Base-by-base conservation (phyloP, 2,329 filamentous ascomycete genomes). In the Trichothecium roseum region DNA sequence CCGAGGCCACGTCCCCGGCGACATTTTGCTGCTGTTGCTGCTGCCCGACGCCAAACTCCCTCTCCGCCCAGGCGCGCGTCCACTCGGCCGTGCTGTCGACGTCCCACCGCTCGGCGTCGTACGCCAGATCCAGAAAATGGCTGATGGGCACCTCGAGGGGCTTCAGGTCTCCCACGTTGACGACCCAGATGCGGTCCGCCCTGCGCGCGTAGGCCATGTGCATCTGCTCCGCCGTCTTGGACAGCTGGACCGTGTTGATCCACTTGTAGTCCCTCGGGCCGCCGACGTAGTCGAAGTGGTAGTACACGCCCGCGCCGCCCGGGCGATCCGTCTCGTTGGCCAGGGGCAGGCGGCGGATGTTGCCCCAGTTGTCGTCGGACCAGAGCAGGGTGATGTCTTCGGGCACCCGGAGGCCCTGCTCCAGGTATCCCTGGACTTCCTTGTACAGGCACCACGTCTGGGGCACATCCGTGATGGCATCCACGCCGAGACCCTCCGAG, bases 361-460 rank as follows among this genome's bases (percentile, higher is more conserved):
- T 78, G 9, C 78, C 78, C 63, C 66, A 80, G 55, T 81, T 83
- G 55, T 84, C 79, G 49, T 83, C 79, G 0, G 76, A 67, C 70
- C 77, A 83, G 4, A 83, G 62, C 17, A 84, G 60, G 2, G 75
- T 83, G 18, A 84, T 70, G 46, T 81, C 70, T 27, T 83, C 78
- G 0, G 78, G 76, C 2, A 65, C 60, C 15, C 37, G 29, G 12
- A 42, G 65, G 2, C 79, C 79, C 13, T 71, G 63, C 38, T 79
- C 72, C 39, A 78, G 74, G 51, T 84, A 84, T 6, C 72, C 70
- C 55, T 80, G 77, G 2, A 85, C 78, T 50, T 85, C 80, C 30
- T 83, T 84, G 56, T 84, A 85, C 41, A 84, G 57, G 45, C 78
- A 82, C 78, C 80, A 84, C 56, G 78, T 68, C 53, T 84, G 79